Conservation (phyloP, 192 early-diverging fungal species). For the Pilaira anomala region DNA sequence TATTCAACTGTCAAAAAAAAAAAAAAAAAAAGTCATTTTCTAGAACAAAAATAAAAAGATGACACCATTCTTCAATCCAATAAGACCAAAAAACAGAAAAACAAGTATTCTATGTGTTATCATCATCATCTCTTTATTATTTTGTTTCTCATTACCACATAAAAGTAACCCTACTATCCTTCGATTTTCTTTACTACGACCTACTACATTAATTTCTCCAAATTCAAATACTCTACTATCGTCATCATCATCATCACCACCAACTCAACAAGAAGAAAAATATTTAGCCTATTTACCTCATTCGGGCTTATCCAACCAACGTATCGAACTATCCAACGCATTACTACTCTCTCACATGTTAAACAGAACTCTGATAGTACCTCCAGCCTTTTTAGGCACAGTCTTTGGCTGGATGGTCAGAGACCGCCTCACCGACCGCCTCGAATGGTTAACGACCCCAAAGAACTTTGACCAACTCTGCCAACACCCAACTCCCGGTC, state of each 20-base stretch:
- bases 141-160: background rate
- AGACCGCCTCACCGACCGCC: slow-evolving; percentile 31
- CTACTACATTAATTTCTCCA: background rate
- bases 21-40: background rate
- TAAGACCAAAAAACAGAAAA: too few species aligned
- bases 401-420: slow-evolving; percentile 41
- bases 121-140: background rate
- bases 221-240: too few species aligned
- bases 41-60: background rate
- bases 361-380: slow-evolving; percentile 52
- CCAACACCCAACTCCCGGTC: background rate
- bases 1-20: background rate
- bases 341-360: slow-evolving; percentile 48
- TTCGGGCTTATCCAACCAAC: slow-evolving; percentile 56
- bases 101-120: background rate
- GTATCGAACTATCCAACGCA: slow-evolving; percentile 53
- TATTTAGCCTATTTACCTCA: slow-evolving; percentile 54
- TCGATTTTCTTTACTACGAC: background rate
- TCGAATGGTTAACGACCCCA: slow-evolving; percentile 39
- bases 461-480: slow-evolving; percentile 22
- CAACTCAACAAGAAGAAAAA: slow-evolving; percentile 28
- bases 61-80: too few species aligned
- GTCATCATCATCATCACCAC: background rate
- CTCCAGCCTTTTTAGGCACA: slow-evolving; percentile 49
- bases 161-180: background rate